Evolutionary conservation across 495 filamentous ascomycete species (phyloP).

Genomic region (Oidiodendron maius): DNA sequence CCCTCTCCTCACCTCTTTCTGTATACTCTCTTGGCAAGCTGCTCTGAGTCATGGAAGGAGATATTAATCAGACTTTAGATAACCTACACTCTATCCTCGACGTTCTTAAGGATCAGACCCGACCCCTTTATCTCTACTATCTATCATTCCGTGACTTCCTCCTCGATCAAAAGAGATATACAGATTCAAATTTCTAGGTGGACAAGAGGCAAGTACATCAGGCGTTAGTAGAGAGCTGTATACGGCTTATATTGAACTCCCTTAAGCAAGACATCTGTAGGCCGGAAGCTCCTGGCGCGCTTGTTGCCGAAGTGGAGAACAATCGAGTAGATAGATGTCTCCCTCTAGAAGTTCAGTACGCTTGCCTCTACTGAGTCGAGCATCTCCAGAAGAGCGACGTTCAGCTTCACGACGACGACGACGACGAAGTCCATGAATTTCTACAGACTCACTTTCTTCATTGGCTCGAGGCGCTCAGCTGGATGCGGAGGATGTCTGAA

Average conservation of each 20-base stretch:
- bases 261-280: no score
- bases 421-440: no score
- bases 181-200: slow-evolving; percentile 4
- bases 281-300: no score
- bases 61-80: slow-evolving; percentile 25
- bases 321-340: no score
- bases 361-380: no score
- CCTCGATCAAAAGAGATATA: slow-evolving; percentile 4
- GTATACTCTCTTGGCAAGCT: neutral
- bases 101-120: slow-evolving; percentile 1
- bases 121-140: neutral
- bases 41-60: slow-evolving; percentile 17
- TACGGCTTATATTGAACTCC: slow-evolving; percentile 11
- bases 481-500: no score
- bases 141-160: slow-evolving; percentile 10
- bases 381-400: no score
- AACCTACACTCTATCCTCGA: slow-evolving; percentile 1
- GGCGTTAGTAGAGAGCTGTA: slow-evolving; percentile 3
- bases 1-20: slow-evolving; percentile 2
- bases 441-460: no score
- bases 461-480: no score
- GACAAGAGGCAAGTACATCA: slow-evolving; percentile 5
- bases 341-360: no score
- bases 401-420: no score
- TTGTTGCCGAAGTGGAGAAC: no score